Evolutionary conservation across 768 basidiomycete species (phyloP), one percentile per base, ranked within the genome.

Genomic region (Podaxis sp.): DNA sequence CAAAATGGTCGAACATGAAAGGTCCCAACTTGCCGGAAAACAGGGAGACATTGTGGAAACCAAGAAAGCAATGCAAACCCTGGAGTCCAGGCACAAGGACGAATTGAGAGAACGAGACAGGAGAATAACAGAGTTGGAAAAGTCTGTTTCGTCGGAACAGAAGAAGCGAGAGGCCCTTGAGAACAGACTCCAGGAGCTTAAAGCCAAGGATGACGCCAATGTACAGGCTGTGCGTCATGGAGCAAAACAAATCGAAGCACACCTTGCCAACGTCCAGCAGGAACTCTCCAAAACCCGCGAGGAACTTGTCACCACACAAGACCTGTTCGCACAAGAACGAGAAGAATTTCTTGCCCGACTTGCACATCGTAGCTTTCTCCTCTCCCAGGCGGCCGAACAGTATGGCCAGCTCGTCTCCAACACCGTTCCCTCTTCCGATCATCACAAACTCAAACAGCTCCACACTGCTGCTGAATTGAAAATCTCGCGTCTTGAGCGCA

Each of bases 81-180:
- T 81, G 3, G 85, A 91, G 66, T 68, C 75, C 4, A 82, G 76
- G 68, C 75, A 82, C 50, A 79, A 73, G 41, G 85, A 85, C n/a
- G 87, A 90, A 37, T 22, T 81, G 9, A 76, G 75, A 62, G 84
- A 85, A 60, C 76, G 77, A 17, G 88, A 89, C 63, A 77, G 73
- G 47, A 79, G 75, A 59, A 81, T 88, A 41, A 71, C 73, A 0
- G 88, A 88, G 22, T 70, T 90, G 47, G 84, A 87, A 73, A 86
- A 80, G 70, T 68, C 75, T 4, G 59, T 85, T 6, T 72, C 70
- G 2, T 68, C 66, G 7, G 90, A 90, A 71, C 80, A 71, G 72
- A 84, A 76, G 72, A 78, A 76, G 69, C 77, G 78, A 25, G 85
- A 85, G 63, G 66, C 72, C 13, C 71, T 75, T 12, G 85, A 90